phyloP scores from a whole-genome alignment of 306 rosid species.

The Glycine latifolia region DNA sequence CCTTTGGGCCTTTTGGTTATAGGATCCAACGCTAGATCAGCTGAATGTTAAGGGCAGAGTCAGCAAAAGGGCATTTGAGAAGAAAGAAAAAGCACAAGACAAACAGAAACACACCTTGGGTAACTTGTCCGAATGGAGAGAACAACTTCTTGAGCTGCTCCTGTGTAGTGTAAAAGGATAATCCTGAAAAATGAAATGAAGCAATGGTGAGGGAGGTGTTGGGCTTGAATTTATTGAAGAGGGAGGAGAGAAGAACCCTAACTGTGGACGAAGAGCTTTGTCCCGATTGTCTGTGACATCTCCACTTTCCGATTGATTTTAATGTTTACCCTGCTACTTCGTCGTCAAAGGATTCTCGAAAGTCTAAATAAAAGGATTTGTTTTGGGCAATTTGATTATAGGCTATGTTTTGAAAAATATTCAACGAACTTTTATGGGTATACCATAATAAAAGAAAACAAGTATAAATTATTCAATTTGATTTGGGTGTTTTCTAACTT shows the following conservation, averaged over 20 bases:
- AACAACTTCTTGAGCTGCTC: constrained; percentile 61
- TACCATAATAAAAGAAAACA: too few species aligned
- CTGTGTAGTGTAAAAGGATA: constrained; percentile 63
- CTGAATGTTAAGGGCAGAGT: constrained; percentile 45
- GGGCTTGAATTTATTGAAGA: not conserved
- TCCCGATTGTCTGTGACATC: constrained; percentile 63
- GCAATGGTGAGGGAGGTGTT: not conserved
- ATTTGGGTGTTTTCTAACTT: too few species aligned
- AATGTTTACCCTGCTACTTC: not conserved
- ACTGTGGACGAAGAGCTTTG: constrained; percentile 70
- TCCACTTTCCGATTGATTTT: not conserved
- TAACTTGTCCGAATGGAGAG: constrained; percentile 70
- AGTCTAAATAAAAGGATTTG: too few species aligned
- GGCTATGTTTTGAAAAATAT: too few species aligned
- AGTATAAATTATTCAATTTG: too few species aligned
- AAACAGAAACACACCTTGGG: constrained; percentile 52
- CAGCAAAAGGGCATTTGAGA: not conserved
- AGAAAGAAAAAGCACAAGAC: not conserved
- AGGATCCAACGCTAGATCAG: constrained; percentile 57
- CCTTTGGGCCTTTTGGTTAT: constrained; percentile 80
- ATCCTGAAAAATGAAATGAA: constrained; percentile 56
- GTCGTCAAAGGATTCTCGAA: too few species aligned
- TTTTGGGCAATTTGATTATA: too few species aligned
- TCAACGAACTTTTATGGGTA: too few species aligned
- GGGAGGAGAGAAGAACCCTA: constrained; percentile 17